Percentiles rank a stretch among this genome's conserved stretches.
phyloP scores from a whole-genome alignment of 495 filamentous ascomycete genomes.

The Aspergillus panamensis region DNA sequence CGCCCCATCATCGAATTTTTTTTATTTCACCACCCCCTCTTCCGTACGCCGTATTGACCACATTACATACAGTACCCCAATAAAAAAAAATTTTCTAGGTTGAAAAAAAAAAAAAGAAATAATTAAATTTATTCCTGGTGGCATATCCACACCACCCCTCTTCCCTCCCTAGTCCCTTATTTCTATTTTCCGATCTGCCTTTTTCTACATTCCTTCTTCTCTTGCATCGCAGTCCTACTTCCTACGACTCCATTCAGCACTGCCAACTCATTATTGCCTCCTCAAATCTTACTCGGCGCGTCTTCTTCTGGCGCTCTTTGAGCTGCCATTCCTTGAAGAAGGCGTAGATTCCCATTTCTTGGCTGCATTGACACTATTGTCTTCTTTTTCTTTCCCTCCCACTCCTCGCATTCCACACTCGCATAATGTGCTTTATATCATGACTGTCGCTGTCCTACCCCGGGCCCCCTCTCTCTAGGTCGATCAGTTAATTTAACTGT shows the following conservation, averaged over 20 bases:
- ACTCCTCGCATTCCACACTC: constrained; percentile 15
- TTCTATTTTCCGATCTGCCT: constrained; percentile 26
- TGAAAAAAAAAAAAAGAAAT: constrained; percentile 2
- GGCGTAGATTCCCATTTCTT: constrained; percentile 28
- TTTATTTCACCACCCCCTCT: constrained; percentile 2
- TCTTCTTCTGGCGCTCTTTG: constrained; percentile 35
- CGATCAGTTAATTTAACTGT: constrained; percentile 32
- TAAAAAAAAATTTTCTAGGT: constrained; percentile 1
- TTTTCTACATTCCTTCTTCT: constrained; percentile 26
- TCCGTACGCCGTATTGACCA: constrained; percentile 17
- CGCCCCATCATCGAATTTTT: constrained; percentile 10
- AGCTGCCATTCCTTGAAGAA: constrained; percentile 35
- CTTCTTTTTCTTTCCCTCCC: constrained; percentile 18
- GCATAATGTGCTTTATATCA: constrained; percentile 45
- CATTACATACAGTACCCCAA: constrained; percentile 10
- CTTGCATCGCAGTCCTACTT: constrained; percentile 12
- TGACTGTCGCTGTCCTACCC: constrained; percentile 40
- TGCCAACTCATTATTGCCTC: constrained; percentile 26
- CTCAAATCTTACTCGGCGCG: constrained; percentile 28
- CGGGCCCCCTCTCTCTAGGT: constrained; percentile 34
- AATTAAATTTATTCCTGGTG: constrained; percentile 11
- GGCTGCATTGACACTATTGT: constrained; percentile 32
- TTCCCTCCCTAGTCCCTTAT: constrained; percentile 20
- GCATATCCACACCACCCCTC: constrained; percentile 20
- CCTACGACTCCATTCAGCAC: constrained; percentile 17